Base-by-base conservation (phyloP, 2,329 filamentous ascomycete species). In the Ophiocordyceps camponoti-saundersi region DNA sequence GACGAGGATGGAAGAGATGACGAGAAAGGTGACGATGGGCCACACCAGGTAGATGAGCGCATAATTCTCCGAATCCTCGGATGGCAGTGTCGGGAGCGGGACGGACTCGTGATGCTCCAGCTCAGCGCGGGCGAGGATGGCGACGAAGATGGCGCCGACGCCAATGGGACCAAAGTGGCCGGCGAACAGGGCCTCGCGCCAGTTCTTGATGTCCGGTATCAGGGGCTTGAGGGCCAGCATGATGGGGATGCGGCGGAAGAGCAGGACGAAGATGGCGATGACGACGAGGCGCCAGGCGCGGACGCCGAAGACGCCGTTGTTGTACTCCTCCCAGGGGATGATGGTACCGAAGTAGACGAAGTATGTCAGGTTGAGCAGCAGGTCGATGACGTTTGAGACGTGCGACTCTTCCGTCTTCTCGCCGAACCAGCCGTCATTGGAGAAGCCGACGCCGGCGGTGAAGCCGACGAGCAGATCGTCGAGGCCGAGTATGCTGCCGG, bases 361-460 rank as follows among this genome's bases (percentile, higher is more conserved):
- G 65, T 96, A 98, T 3, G 90, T 77, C 79, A 98, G 76, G 65
- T 98, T 98, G 68, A 98, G 80, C 50, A 98, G 70, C 61, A 98
- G 66, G 70, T 98, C 92, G 59, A 98, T 98, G 61, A 98, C 92
- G 77, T 98, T 96, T 62, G 90, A 96, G 11, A 98, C 92, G 61
- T 96, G 92, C 0, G 92, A 90, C 64, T 98, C 92, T 61, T 98
- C 92, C 0, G 92, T 98, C 71, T 95, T 95, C 59, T 95, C 85
- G 16, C 85, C 85, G 57, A 98, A 98, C 92, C 92, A 98, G 53
- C 92, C 92, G 59, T 98, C 92, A 63, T 98, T 98, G 55, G 89
- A 95, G 70, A 98, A 98, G 47, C 92, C 92, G n/a, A 98, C 92
- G 48, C 92, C 92, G 47, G 85, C 87, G 15, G 90, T 82, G 58